Evolutionary conservation across 2,329 filamentous ascomycete genomes (phyloP), one percentile per base, ranked within the genome.

Genomic region (Sarocladium kiliense): DNA sequence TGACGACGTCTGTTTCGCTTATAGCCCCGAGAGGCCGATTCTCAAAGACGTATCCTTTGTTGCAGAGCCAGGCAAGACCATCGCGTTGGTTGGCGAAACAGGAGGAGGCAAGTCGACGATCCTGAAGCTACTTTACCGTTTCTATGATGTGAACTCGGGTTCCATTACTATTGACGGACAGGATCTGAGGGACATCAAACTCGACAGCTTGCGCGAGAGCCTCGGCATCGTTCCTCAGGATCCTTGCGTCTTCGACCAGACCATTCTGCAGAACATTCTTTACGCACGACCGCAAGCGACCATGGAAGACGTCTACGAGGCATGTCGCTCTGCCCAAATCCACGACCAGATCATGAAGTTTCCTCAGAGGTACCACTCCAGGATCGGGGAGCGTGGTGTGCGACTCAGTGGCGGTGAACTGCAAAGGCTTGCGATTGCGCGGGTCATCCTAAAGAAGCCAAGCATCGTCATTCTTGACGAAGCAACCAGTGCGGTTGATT

Each of bases 221-320:
- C 76, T 88, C 25, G 84, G 84, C 19, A 75, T 86, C 12, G 85
- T 88, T 0, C 85, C 85, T 2, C 82, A 89, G 66, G 81, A 85
- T 58, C 79, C 84, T 0, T 72, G 78, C 0, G 71, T 88, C 9
- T 88, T 88, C 71, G 85, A 87, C 63, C 76, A 78, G 30, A 80
- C 81, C 1, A 78, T 88, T 41, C 76, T 84, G 63, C 78, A 86
- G 18, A 89, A 88, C 62, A 71, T 89, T 23, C 77, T 77, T 2
- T 88, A 88, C 65, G 82, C 82, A 2, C 77, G 77, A 11, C 76
- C 82, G 1, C 74, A 77, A n/a, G 84, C 84, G 1, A 82, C 79
- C 0, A 79, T 86, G 42, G 76, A 76, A 6, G 80, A 88, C 27
- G 76, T 86, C 47, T 72, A 79, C 50, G 77, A 77, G 2, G 85